Conservation (phyloP, 495 filamentous ascomycete genomes). For the Daldinia concentrica region DNA sequence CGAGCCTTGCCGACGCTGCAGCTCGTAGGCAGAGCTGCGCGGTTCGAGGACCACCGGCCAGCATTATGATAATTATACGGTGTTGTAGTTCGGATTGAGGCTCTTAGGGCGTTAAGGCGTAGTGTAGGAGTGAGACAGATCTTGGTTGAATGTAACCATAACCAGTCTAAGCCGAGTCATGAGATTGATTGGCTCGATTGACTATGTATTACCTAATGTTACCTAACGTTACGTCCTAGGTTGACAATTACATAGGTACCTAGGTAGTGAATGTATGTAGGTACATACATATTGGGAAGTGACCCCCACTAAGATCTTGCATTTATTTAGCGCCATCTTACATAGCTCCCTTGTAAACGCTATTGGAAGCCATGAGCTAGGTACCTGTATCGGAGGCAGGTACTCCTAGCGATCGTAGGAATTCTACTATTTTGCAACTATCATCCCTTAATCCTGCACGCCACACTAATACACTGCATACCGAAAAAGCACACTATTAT, state of each 20-base stretch:
- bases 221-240: too few relatives aligned
- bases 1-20: not conserved
- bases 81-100: slow-evolving; percentile 24
- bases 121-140: slow-evolving; percentile 34
- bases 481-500: not conserved
- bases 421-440: slow-evolving; percentile 1
- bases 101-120: slow-evolving; percentile 17
- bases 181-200: slow-evolving; percentile 16
- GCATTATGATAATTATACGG: slow-evolving; percentile 17
- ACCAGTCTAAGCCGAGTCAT: slow-evolving; percentile 11
- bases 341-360: not conserved
- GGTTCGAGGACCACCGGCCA: slow-evolving; percentile 7
- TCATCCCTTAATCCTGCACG: not conserved
- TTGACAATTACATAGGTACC: too few relatives aligned
- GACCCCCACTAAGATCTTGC: slow-evolving; percentile 28
- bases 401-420: not conserved
- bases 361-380: not conserved
- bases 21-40: slow-evolving; percentile 24
- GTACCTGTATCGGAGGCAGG: too few relatives aligned
- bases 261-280: too few relatives aligned
- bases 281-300: too few relatives aligned
- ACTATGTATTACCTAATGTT: not conserved
- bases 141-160: slow-evolving; percentile 43
- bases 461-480: not conserved
- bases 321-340: slow-evolving; percentile 27